Evolutionary conservation across 768 basidiomycete genomes (phyloP), one percentile per base, ranked within the genome.

Genomic region (Termitomyces eurrhizus): DNA sequence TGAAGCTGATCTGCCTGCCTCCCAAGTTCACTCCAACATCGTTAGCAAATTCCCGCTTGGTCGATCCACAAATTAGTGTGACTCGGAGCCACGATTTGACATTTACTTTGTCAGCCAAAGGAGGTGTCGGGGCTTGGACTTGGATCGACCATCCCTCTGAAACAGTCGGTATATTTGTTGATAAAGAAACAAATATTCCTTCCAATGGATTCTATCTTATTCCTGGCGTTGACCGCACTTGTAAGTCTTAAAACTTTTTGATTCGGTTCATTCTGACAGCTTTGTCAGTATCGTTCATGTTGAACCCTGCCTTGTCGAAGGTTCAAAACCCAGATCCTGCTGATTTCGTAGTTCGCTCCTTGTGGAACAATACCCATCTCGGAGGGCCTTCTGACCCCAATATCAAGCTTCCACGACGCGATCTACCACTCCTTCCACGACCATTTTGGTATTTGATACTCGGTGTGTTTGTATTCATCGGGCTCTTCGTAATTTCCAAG

Each of bases 81-180:
- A 73, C 66, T 0, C 57, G 67, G 11, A 61, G 64, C 0, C 53
- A 67, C 6, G 67, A 79, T 61, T 65, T 80, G 55, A 79, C 77
- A 0, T 85, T 86, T 66, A 80, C 77, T 1, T 67, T 86, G 5
- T 83, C 82, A 3, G 84, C 83, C 2, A 68, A 70, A 48, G 79
- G 80, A 13, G 84, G 83, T 0, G 84, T 85, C 5, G 83, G 79
- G 0, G 72, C 78, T 0, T 85, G 82, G 80, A 80, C 83, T 6
- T 85, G 84, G 83, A 71, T 86, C 1, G 84, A 85, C 57, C 83
- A 85, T 68, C 83, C 83, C 0, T 70, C 74, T 0, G 81, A 81
- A 18, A 85, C 82, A 0, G 72, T 84, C 1, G 84, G 84, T 9
- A 71, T 78, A 46, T 86, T 86, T 65, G 69, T 79, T 41, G 82